These are phyloP conservation scores for Prunus campanulata DNA, from an alignment of 306 rosid species.

Conservation along the genomic window DNA sequence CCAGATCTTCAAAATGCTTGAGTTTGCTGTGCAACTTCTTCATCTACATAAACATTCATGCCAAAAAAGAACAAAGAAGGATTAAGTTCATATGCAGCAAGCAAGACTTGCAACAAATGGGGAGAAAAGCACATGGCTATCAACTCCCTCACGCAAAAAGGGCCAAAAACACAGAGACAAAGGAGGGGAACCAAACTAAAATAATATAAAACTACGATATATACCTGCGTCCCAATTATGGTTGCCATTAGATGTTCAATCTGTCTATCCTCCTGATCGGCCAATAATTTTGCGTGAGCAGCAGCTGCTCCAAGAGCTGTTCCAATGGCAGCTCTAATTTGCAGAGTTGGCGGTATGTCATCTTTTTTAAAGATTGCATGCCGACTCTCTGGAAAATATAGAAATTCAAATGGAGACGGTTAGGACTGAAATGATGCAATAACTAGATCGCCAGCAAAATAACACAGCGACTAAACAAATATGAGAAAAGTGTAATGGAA, in stretches of 20 bases:
- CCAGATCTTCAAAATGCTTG: slow-evolving; percentile 75
- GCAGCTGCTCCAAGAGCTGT: slow-evolving; percentile 97
- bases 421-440: slow-evolving; percentile 8
- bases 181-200: not conserved
- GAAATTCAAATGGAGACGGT: slow-evolving; percentile 10
- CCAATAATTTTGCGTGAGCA: slow-evolving; percentile 78
- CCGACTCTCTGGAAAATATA: slow-evolving; percentile 37
- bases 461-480: not conserved
- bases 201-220: slow-evolving; percentile 5
- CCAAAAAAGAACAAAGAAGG: slow-evolving; percentile 12
- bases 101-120: slow-evolving; percentile 2
- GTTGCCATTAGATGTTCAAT: slow-evolving; percentile 71
- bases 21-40: slow-evolving; percentile 65
- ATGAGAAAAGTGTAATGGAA: not conserved
- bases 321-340: slow-evolving; percentile 74
- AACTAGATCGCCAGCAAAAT: slow-evolving; percentile 4
- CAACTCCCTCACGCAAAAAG: not conserved
- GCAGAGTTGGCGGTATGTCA: slow-evolving; percentile 57
- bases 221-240: slow-evolving; percentile 83
- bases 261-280: slow-evolving; percentile 91
- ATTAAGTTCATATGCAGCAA: slow-evolving; percentile 14
- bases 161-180: not conserved
- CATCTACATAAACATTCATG: slow-evolving; percentile 40
- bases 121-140: not conserved
- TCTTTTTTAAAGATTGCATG: slow-evolving; percentile 36